These are phyloP conservation scores for Podospora comata DNA, from an alignment of 495 filamentous ascomycete species.

Conservation along the genomic window DNA sequence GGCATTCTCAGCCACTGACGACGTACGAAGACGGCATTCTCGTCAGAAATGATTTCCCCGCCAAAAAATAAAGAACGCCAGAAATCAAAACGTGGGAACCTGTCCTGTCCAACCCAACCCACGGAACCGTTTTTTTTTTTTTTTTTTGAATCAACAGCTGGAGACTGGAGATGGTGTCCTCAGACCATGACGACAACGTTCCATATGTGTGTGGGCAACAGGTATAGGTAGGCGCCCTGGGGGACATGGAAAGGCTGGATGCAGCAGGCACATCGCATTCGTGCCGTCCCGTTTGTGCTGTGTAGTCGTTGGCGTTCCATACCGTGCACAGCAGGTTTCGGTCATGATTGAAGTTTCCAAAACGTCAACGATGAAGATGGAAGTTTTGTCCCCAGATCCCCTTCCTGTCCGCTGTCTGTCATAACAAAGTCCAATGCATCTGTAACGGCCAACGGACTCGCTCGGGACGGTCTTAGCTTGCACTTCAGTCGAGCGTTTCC, in stretches of 20 bases:
- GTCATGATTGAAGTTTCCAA: neutral
- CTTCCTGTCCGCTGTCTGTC: neutral
- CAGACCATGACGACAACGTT: neutral
- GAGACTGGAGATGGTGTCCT: neutral
- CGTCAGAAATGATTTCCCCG: neutral
- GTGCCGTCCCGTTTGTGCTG: neutral
- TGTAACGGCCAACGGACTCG: neutral
- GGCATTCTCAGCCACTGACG: neutral
- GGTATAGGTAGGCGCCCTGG: too few species aligned
- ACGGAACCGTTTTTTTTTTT: neutral
- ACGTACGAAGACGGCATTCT: neutral
- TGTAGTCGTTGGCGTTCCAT: neutral
- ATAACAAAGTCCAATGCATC: neutral
- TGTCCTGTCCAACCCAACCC: neutral
- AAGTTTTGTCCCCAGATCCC: neutral
- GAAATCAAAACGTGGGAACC: neutral
- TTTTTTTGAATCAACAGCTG: neutral
- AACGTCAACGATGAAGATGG: neutral
- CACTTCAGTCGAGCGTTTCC: too few species aligned
- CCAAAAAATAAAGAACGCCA: neutral
- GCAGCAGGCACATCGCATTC: neutral
- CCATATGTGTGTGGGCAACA: neutral
- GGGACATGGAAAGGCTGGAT: neutral
- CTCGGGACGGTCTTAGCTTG: neutral
- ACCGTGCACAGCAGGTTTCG: neutral